Base-by-base conservation (phyloP, 83 land plant genomes). In the Picea engelmannii region DNA sequence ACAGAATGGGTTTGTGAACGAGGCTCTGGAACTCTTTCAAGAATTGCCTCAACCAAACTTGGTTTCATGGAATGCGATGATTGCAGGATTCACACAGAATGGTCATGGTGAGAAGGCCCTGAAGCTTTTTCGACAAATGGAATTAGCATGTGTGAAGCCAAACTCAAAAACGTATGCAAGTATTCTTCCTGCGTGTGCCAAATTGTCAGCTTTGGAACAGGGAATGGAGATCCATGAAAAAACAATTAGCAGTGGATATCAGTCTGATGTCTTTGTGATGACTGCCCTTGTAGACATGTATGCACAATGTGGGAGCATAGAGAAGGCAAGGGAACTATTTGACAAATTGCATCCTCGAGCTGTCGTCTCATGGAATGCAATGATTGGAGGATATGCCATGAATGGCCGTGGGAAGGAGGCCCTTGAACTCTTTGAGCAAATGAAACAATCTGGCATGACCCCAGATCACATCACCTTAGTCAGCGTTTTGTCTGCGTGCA, bases 31-130 rank as follows among this genome's bases (percentile, higher is more conserved):
- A 31, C 35, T 31, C 35, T 31, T 31, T 31, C 35, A 31, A 31
- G 35, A 31, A 31, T 31, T 31, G 35, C 35, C 35, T 31, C 35
- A 31, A 31, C 35, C 35, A 31, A 31, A 31, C 35, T 31, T 31
- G 35, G 35, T 31, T 31, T 31, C 35, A 31, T 31, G 35, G 35
- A 31, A 31, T 31, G 35, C 35, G 35, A 31, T 31, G 35, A 31
- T 31, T 31, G 35, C 35, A 31, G 35, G 35, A 31, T 31, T 31
- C 35, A 31, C 35, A 31, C 69, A 66, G 38, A 66, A 66, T 66
- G 69, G 69, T 66, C 27, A 66, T 25, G 35, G 69, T 66, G 69
- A 66, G 69, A 35, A 66, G 69, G 69, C 69, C 69, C 13, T 66
- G 69, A 66, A 66, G 69, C 69, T 66, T 66, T 66, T 66, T 35